Percentiles rank a stretch among this genome's conserved stretches.
Evolutionary conservation across 2,329 filamentous ascomycete species (phyloP).

Genomic region (Alternaria gaisen): DNA sequence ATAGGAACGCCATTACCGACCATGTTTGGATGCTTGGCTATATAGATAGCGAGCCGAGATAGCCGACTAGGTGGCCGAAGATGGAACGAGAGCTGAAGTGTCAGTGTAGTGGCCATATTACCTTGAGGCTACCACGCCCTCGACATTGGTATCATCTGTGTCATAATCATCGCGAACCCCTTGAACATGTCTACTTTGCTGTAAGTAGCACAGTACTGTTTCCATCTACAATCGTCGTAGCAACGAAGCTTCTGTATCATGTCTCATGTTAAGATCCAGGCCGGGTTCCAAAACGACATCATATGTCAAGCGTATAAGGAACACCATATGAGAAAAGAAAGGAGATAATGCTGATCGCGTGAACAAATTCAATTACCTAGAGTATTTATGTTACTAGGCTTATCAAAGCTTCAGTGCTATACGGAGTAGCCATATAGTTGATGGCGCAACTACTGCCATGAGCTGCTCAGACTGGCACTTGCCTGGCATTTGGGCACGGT

Average conservation of each 20-base stretch:
- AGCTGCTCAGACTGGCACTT: constrained; percentile 34
- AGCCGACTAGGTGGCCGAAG: neutral
- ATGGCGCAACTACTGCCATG: constrained; percentile 22
- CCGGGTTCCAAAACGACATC: neutral
- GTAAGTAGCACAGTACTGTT: neutral
- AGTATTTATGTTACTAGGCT: neutral
- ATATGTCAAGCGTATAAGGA: neutral
- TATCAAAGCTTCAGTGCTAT: neutral
- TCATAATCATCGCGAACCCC: neutral
- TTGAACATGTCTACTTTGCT: neutral
- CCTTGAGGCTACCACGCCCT: constrained; percentile 4
- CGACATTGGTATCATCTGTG: neutral
- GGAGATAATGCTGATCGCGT: neutral
- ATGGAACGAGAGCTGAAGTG: neutral
- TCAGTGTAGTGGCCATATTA: neutral
- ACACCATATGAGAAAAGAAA: neutral
- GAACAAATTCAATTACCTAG: neutral
- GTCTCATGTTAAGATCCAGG: neutral
- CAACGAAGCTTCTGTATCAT: neutral
- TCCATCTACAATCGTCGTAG: neutral
- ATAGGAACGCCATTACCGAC: neutral
- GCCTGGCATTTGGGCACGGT: constrained; percentile 41
- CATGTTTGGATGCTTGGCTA: neutral
- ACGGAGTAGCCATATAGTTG: neutral
- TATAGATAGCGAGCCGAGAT: neutral